Conservation (phyloP, 352 stramenopile species). For the Phytophthora meadii region DNA sequence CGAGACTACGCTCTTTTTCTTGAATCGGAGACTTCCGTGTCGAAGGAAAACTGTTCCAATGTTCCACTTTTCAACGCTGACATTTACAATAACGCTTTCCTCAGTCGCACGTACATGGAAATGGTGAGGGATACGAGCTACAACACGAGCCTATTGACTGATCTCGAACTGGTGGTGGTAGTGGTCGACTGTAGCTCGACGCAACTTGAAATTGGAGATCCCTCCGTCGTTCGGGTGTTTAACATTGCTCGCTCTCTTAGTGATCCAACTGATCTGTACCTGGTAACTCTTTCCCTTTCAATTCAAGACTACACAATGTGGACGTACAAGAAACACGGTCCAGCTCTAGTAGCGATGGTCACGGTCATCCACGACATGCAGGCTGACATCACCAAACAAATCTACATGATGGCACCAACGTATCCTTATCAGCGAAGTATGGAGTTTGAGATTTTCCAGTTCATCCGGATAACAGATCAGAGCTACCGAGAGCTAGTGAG, state of each 20-base stretch:
- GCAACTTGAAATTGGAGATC: slow-evolving; percentile 13
- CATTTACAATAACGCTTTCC: slow-evolving; percentile 45
- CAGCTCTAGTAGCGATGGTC: slow-evolving; percentile 35
- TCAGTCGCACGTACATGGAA: slow-evolving; percentile 34
- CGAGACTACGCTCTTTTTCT: slow-evolving; percentile 26
- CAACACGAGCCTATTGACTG: slow-evolving; percentile 36
- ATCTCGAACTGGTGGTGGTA: slow-evolving; percentile 44
- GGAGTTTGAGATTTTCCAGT: slow-evolving; percentile 37
- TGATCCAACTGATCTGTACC: slow-evolving; percentile 15
- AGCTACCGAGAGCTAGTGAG: slow-evolving; percentile 28
- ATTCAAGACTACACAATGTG: slow-evolving; percentile 40
- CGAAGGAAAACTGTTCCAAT: slow-evolving; percentile 11
- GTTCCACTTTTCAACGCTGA: slow-evolving; percentile 5
- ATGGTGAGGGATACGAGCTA: slow-evolving; percentile 41
- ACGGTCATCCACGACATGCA: slow-evolving; percentile 37
- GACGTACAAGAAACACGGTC: slow-evolving; percentile 26
- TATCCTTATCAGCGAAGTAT: slow-evolving; percentile 41
- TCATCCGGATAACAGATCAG: slow-evolving; percentile 21
- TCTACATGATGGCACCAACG: slow-evolving; percentile 34
- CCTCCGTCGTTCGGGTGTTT: slow-evolving; percentile 23
- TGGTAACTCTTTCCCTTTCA: slow-evolving; percentile 30
- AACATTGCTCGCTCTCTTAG: slow-evolving; percentile 24
- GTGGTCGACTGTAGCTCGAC: slow-evolving; percentile 48
- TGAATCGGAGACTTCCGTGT: slow-evolving; percentile 15
- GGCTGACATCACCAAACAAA: slow-evolving; percentile 11